phyloP scores from a whole-genome alignment of 73 alveolate genomes.

The Breviolum minutum region DNA sequence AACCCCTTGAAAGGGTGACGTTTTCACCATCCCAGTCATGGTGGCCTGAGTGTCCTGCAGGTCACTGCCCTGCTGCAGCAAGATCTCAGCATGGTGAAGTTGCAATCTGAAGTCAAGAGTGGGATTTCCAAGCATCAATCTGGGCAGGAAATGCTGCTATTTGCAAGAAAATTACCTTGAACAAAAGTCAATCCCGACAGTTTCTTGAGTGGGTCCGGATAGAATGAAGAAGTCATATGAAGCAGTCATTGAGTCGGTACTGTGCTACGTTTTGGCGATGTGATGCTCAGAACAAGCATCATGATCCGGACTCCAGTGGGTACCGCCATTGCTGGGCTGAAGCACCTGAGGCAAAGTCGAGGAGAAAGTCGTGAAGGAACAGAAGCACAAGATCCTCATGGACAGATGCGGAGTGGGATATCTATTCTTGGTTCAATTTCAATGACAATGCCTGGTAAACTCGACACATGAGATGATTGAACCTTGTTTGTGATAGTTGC shows the following conservation, averaged over 20 bases:
- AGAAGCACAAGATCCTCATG: constrained; percentile 63
- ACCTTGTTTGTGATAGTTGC: neutral
- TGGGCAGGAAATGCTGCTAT: neutral
- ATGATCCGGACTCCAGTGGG: too few relatives aligned
- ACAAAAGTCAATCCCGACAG: neutral
- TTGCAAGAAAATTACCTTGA: neutral
- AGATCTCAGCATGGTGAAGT: constrained; percentile 65
- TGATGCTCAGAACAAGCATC: too few relatives aligned
- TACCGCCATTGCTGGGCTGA: too few relatives aligned
- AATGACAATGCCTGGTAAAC: neutral
- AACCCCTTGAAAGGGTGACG: too few relatives aligned
- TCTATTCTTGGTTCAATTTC: neutral
- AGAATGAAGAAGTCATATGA: too few relatives aligned
- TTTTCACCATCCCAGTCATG: too few relatives aligned
- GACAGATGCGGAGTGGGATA: neutral
- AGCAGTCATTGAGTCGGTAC: too few relatives aligned
- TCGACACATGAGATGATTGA: neutral
- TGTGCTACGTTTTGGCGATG: too few relatives aligned
- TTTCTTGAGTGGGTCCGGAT: neutral
- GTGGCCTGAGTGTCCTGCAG: neutral
- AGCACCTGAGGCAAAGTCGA: constrained; percentile 44
- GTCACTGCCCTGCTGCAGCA: constrained; percentile 38
- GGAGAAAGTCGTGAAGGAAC: constrained; percentile 76
- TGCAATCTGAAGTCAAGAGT: constrained; percentile 89
- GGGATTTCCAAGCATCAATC: neutral